Evolutionary conservation across 2,329 filamentous ascomycete genomes (phyloP), one percentile per base, ranked within the genome.

Genomic region (Ampelomyces quisqualis): DNA sequence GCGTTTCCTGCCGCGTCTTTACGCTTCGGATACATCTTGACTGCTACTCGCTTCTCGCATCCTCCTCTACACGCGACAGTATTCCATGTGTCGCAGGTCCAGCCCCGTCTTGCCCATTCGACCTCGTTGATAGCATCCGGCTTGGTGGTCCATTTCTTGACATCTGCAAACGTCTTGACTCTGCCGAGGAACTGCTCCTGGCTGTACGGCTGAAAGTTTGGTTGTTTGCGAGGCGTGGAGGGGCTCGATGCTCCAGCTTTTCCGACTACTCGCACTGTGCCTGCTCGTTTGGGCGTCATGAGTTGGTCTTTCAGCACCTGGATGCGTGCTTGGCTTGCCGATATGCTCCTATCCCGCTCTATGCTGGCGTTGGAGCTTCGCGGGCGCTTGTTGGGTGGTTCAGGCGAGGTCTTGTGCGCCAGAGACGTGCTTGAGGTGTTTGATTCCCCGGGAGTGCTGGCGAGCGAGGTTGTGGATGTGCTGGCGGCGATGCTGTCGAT

Each of bases 81-180:
- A 68, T 95, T 90, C 61, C 62, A 67, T 1, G 49, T 54, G 31
- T 86, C 82, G 58, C 91, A 96, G 3, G 85, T 77, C 91, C 93
- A 98, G 1, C 91, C 91, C 43, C 87, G 76, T 73, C 91, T 95
- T 1, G 90, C 90, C 93, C 93, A 98, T 65, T 90, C 86, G 6
- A 96, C 83, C 70, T 97, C 93, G 62, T 82, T 89, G 55, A 97
- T 84, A 22, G 76, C 77, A 37, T 90, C 81, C 0, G 93, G 90
- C 65, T 97, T 97, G 0, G 88, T 86, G n/a, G 87, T 86, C 91
- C 91, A 98, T 64, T 86, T 81, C 38, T 89, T 93, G 33, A 97
- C 83, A 53, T 91, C 89, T 61, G 91, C 86, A 63, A 95, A 98
- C 0, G 89, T 94, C 45, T 85, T 85, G 19, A 98, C 75, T 17